Conservation (phyloP, 495 filamentous ascomycete genomes). For the Hypoxylon trugodes region DNA sequence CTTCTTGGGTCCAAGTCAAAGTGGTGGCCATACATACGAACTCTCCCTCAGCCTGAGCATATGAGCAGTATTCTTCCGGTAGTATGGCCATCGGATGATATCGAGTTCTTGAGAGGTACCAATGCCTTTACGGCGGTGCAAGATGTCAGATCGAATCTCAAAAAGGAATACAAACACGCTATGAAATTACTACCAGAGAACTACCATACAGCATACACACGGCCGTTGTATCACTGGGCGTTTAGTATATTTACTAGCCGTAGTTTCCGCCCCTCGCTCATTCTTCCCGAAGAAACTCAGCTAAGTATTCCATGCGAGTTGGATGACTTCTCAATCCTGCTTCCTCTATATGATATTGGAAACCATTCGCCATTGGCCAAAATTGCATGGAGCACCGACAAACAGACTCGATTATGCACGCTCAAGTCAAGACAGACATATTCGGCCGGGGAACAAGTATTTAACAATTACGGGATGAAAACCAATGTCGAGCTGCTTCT, state of each 20-base stretch:
- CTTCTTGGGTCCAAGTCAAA: constrained; percentile 55
- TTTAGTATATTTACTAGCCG: constrained; percentile 63
- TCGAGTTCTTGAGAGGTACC: constrained; percentile 57
- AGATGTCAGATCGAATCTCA: constrained; percentile 53
- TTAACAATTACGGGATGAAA: constrained; percentile 64
- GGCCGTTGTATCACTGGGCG: constrained; percentile 61
- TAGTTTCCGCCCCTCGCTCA: constrained; percentile 60
- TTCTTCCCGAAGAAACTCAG: constrained; percentile 43
- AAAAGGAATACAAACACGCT: constrained; percentile 55
- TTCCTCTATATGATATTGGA: constrained; percentile 61
- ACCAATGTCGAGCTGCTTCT: constrained; percentile 62
- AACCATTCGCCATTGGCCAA: constrained; percentile 59
- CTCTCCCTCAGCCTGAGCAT: constrained; percentile 59
- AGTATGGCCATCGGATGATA: constrained; percentile 56
- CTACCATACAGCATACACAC: constrained; percentile 49
- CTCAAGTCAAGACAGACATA: constrained; percentile 33
- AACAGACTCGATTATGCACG: constrained; percentile 31
- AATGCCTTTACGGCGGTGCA: constrained; percentile 57
- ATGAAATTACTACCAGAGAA: constrained; percentile 48
- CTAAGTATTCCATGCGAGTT: constrained; percentile 38
- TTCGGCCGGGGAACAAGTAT: constrained; percentile 50
- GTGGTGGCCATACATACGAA: constrained; percentile 61
- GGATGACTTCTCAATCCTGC: constrained; percentile 61
- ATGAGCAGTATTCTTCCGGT: constrained; percentile 48
- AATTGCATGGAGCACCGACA: constrained; percentile 50